A percentile compares a stretch with the other conserved stretches of the same genome.
Evolutionary conservation across 2,329 filamentous ascomycete genomes (phyloP).

Genomic region (Talaromyces verruculosus): DNA sequence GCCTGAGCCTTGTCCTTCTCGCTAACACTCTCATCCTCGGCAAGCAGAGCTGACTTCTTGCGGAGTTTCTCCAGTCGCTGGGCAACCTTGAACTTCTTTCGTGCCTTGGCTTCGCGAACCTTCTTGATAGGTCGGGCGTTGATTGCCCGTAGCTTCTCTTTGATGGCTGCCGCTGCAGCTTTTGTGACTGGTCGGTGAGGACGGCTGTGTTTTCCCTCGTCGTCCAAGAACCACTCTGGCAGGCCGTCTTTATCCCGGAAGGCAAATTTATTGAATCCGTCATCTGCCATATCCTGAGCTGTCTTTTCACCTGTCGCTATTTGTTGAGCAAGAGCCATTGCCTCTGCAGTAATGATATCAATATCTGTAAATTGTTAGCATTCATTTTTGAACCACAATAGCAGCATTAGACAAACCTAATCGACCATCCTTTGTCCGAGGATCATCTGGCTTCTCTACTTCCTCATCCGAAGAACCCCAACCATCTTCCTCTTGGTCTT

Average conservation of each 20-base stretch:
- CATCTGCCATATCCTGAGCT: slow-evolving; percentile 77
- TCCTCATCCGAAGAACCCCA: slow-evolving; percentile 42
- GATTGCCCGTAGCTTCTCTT: slow-evolving; percentile 86
- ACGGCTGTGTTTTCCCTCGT: slow-evolving; percentile 81
- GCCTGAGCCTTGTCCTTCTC: slow-evolving; percentile 92
- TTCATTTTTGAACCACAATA: not conserved
- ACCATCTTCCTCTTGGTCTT: slow-evolving; percentile 28
- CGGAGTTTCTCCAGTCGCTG: slow-evolving; percentile 89
- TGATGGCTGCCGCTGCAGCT: slow-evolving; percentile 85
- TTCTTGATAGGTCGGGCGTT: slow-evolving; percentile 99
- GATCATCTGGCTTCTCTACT: slow-evolving; percentile 36
- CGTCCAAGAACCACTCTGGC: slow-evolving; percentile 97
- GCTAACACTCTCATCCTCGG: slow-evolving; percentile 85
- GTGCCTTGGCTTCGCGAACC: slow-evolving; percentile 90
- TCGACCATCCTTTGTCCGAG: slow-evolving; percentile 43
- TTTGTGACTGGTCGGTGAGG: slow-evolving; percentile 86
- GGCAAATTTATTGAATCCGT: slow-evolving; percentile 88
- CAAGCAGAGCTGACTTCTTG: slow-evolving; percentile 91
- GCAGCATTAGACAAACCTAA: slow-evolving; percentile 39
- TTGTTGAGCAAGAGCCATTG: slow-evolving; percentile 93
- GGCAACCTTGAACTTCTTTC: slow-evolving; percentile 95
- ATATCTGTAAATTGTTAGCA: slow-evolving; percentile 62
- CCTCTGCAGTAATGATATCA: slow-evolving; percentile 98
- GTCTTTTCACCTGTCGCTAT: slow-evolving; percentile 84
- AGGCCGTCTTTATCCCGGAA: slow-evolving; percentile 89